Percentiles rank a stretch among this genome's conserved stretches.
These are phyloP conservation scores for Penicillium sp. DNA, from an alignment of 2,329 filamentous ascomycete genomes.

Conservation along the genomic window DNA sequence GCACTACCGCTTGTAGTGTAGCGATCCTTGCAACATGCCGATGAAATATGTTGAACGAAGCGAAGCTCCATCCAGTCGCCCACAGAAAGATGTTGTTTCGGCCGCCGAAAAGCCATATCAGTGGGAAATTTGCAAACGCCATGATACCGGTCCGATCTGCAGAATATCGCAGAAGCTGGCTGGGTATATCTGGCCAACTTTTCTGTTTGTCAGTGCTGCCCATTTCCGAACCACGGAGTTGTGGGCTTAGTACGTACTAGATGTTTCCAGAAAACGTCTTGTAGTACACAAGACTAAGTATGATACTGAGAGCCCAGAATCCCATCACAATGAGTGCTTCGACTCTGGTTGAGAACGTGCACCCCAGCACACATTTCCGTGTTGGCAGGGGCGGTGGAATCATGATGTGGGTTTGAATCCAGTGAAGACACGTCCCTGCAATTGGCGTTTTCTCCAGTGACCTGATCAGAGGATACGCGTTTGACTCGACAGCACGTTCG, in stretches of 20 bases:
- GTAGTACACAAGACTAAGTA: slow-evolving; percentile 49
- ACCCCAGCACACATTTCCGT: slow-evolving; percentile 43
- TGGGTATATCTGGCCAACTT: slow-evolving; percentile 30
- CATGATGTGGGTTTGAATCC: slow-evolving; percentile 42
- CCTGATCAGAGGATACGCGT: slow-evolving; percentile 5
- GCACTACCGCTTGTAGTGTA: slow-evolving; percentile 62
- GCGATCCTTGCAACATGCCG: slow-evolving; percentile 65
- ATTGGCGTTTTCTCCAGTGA: background rate
- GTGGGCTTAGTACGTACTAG: slow-evolving; percentile 39
- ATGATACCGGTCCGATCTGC: slow-evolving; percentile 66
- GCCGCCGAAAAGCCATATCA: slow-evolving; percentile 67
- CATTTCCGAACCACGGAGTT: background rate
- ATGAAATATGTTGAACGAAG: slow-evolving; percentile 68
- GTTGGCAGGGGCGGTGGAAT: slow-evolving; percentile 47
- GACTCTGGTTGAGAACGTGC: slow-evolving; percentile 51
- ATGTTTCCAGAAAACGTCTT: slow-evolving; percentile 49
- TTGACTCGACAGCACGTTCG: background rate
- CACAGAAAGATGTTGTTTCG: slow-evolving; percentile 68
- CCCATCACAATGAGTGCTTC: slow-evolving; percentile 48
- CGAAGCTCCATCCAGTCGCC: slow-evolving; percentile 69
- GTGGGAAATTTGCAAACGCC: slow-evolving; percentile 63
- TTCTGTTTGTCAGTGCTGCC: slow-evolving; percentile 3
- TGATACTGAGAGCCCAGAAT: slow-evolving; percentile 49
- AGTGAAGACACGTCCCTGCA: slow-evolving; percentile 23
- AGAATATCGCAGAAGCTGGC: slow-evolving; percentile 56